These are phyloP conservation scores for Diaporthe batatas DNA, from an alignment of 2,329 filamentous ascomycete genomes.

Conservation along the genomic window DNA sequence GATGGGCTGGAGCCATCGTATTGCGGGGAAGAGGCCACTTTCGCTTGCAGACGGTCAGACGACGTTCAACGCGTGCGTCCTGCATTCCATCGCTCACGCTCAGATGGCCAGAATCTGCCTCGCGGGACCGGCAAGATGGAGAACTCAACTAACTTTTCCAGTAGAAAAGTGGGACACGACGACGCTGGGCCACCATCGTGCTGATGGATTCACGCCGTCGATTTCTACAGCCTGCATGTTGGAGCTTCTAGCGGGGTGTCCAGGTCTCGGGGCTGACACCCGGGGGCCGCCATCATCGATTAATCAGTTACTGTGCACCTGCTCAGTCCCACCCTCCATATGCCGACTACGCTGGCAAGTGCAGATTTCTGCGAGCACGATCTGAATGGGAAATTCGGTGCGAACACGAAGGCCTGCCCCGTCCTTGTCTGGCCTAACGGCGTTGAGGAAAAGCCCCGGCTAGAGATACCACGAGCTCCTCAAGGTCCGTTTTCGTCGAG, in stretches of 20 bases:
- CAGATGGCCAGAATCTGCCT: neutral
- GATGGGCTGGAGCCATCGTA: neutral
- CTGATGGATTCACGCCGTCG: neutral
- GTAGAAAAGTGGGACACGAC: neutral
- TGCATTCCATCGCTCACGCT: too few relatives aligned
- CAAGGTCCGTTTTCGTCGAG: too few relatives aligned
- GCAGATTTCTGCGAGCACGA: neutral
- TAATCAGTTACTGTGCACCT: neutral
- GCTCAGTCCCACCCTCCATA: neutral
- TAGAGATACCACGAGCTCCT: neutral
- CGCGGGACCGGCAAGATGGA: neutral
- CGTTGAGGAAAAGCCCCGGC: too few relatives aligned
- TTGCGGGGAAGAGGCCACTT: neutral
- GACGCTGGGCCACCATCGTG: neutral
- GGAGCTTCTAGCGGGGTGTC: neutral
- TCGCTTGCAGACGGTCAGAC: neutral
- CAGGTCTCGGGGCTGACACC: neutral
- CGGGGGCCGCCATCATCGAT: neutral
- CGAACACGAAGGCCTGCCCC: neutral
- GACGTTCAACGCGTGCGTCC: neutral
- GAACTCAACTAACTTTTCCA: neutral
- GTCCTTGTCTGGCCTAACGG: too few relatives aligned
- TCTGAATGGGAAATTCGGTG: neutral
- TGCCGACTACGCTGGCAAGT: neutral
- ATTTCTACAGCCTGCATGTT: neutral